phyloP scores from a whole-genome alignment of 2,329 filamentous ascomycete species.

The Grosmannia clavigera region DNA sequence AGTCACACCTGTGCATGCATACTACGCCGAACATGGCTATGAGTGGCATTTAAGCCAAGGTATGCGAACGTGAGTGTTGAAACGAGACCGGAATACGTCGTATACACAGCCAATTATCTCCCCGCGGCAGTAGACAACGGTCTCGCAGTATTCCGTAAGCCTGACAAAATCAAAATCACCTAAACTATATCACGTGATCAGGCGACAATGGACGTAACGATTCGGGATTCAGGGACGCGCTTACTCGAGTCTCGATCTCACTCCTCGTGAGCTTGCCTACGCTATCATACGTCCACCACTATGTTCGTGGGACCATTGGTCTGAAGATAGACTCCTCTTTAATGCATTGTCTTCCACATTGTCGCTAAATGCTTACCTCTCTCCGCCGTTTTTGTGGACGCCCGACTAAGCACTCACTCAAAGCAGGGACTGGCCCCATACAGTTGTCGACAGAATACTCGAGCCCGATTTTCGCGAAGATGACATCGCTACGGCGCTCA shows the following conservation, averaged over 20 bases:
- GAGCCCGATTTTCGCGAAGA: constrained; percentile 3
- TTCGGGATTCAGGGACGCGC: constrained; percentile 13
- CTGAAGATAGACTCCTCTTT: not conserved
- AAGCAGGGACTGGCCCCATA: not conserved
- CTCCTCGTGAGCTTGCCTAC: not conserved
- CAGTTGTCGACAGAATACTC: not conserved
- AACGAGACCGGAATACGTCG: not conserved
- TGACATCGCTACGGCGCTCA: constrained; percentile 20
- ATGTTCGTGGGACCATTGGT: not conserved
- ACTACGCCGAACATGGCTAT: not conserved
- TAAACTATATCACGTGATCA: constrained; percentile 14
- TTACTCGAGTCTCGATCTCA: not conserved
- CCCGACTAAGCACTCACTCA: not conserved
- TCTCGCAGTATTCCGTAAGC: not conserved
- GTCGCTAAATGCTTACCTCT: not conserved
- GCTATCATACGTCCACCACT: not conserved
- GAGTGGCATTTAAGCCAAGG: no score
- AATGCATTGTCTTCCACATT: not conserved
- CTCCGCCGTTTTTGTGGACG: not conserved
- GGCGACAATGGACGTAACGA: constrained; percentile 12
- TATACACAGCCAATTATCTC: not conserved
- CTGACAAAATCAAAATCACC: not conserved
- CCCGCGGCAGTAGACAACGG: not conserved
- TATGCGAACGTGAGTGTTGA: no score
- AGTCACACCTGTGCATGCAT: not conserved